Base-by-base conservation (phyloP, 768 basidiomycete genomes). In the Tylopilus sp. region DNA sequence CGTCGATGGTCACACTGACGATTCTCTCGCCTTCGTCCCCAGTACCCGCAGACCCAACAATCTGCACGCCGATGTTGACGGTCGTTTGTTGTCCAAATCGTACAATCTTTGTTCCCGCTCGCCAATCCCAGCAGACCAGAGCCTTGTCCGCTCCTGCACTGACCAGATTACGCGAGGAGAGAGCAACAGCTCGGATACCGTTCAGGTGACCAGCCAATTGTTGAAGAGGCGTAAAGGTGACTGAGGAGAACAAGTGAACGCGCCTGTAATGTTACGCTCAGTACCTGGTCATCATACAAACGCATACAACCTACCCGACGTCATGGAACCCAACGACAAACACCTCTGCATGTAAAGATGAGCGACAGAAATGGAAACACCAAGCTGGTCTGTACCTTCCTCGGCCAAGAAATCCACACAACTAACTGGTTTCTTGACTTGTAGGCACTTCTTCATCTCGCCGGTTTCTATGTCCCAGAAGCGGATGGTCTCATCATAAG, bases 251-350 rank as follows among this genome's bases (percentile, higher is more conserved):
- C 17, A 96, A 76, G 59, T 95, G 93, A 0, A 94, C 90, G 10
- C 92, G 89, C 22, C 90, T 90, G 63, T 11, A 17, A 54, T 12
- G 34, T 28, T 2, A 17, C 11, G 25, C 10, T 58, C 17, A 57
- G 58, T 33, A 28, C 13, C 28, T 45, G 36, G 16, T 48, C 36
- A 25, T 46, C 38, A 42, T n/a, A 45, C 10, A 13, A 44, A n/a
- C 8, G 38, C n/a, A 43, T 40, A 22, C 14, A 33, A 66, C 84
- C 16, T 65, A 89, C 87, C 92, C 92, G 52, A 94, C 87, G 62
- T 95, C 93, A 56, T 94, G 91, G 71, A 93, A 94, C 1, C 92
- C 93, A 30, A 92, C 90, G 14, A 92, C 92, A 52, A 95, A 90
- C 4, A 94, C 89, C 79, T 91, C 86, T 89, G 54, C 16, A 30